These are phyloP conservation scores for Lotmaria passim DNA, from an alignment of 208 protist species.

Conservation along the genomic window DNA sequence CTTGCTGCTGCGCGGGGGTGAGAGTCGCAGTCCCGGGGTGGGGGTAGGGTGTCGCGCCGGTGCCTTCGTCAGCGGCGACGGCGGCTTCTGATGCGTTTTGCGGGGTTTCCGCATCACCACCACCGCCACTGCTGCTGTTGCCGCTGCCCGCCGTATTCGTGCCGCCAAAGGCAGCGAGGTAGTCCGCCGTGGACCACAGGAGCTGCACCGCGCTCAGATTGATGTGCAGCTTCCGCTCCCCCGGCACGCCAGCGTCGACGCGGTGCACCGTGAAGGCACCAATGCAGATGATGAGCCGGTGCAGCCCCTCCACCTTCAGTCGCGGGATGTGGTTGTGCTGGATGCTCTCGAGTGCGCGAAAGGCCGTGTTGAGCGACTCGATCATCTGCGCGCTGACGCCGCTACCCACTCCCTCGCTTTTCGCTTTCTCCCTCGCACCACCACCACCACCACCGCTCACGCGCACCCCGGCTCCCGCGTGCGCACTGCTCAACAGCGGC, in stretches of 20 bases:
- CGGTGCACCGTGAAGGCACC: conserved; percentile 62
- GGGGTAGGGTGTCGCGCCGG: too few species aligned
- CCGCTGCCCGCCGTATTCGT: not conserved
- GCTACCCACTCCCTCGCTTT: not conserved
- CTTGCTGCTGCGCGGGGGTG: conserved; percentile 12
- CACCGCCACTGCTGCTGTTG: conserved; percentile 1
- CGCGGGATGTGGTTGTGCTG: conserved; percentile 78
- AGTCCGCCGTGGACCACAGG: conserved; percentile 86
- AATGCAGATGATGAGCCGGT: conserved; percentile 58
- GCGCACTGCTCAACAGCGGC: too few species aligned
- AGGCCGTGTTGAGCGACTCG: conserved; percentile 54
- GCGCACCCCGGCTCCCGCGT: too few species aligned
- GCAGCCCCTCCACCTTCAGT: conserved; percentile 54
- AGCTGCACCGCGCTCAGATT: conserved; percentile 89
- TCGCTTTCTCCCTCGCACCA: not conserved
- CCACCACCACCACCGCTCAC: not conserved
- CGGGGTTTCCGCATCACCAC: not conserved
- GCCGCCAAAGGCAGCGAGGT: conserved; percentile 44
- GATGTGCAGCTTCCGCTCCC: conserved; percentile 62
- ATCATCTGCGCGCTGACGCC: conserved; percentile 22
- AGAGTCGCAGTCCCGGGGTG: not conserved
- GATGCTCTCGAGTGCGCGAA: conserved; percentile 71
- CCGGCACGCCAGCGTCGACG: conserved; percentile 25
- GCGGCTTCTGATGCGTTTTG: not conserved
- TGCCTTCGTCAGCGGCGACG: not conserved